phyloP scores from a whole-genome alignment of 306 rosid species.

The Fagus sylvatica region DNA sequence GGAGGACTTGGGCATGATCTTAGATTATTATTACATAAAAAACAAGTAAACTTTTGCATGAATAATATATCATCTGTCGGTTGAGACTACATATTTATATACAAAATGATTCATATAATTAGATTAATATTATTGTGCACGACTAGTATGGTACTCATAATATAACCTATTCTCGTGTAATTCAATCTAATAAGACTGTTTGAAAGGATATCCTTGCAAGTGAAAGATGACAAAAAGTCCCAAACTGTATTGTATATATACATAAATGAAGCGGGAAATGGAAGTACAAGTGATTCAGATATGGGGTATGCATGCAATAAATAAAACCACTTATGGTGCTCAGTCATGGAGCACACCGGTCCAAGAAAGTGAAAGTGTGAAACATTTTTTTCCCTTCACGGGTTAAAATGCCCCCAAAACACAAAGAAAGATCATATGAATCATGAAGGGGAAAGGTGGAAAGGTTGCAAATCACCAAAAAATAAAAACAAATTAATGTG shows the following conservation, averaged over 20 bases:
- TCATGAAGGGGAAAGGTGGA: slow-evolving; percentile 6
- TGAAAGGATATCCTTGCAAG: background rate
- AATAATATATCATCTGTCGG: too few species aligned
- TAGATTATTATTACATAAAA: too few species aligned
- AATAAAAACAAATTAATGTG: slow-evolving; percentile 3
- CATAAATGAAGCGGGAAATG: background rate
- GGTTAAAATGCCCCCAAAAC: background rate
- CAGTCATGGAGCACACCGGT: background rate
- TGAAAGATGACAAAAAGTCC: background rate
- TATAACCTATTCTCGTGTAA: too few species aligned
- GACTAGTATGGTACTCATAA: too few species aligned
- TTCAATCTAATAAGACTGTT: too few species aligned
- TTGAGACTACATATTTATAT: too few species aligned
- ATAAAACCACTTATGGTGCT: background rate
- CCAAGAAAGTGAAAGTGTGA: too few species aligned
- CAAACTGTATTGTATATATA: background rate
- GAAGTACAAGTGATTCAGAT: slow-evolving; percentile 12
- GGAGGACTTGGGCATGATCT: too few species aligned
- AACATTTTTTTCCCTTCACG: slow-evolving; percentile 14
- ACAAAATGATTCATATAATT: too few species aligned
- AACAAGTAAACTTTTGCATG: too few species aligned
- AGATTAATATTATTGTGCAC: too few species aligned
- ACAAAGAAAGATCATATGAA: background rate
- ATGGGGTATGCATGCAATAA: slow-evolving; percentile 19
- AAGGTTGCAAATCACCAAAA: background rate